Evolutionary conservation across 345 rosid species (phyloP).

Genomic region (Gossypium turneri): DNA sequence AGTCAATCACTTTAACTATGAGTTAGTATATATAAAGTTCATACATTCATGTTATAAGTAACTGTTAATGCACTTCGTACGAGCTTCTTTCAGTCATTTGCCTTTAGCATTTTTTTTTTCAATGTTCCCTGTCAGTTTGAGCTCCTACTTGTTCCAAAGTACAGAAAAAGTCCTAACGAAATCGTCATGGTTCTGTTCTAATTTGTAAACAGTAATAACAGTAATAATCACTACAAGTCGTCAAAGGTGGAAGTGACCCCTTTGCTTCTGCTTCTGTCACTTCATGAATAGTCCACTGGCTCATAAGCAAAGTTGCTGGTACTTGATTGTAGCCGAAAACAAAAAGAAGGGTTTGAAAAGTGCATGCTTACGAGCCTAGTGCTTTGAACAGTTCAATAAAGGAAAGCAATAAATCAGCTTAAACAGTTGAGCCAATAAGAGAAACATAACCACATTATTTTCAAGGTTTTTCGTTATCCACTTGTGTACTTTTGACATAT

Average conservation of each 20-base stretch:
- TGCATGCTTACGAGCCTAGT: neutral
- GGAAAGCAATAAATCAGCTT: neutral
- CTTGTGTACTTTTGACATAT: neutral
- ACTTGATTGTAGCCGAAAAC: neutral
- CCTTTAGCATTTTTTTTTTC: too few relatives aligned
- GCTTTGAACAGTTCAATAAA: neutral
- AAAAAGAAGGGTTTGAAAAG: neutral
- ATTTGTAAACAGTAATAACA: neutral
- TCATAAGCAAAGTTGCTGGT: neutral
- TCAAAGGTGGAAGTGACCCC: neutral
- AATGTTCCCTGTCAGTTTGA: too few relatives aligned
- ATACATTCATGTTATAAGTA: too few relatives aligned
- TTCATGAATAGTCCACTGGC: neutral
- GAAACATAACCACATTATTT: neutral
- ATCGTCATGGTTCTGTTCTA: neutral
- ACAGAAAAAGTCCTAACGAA: neutral
- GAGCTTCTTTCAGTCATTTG: neutral
- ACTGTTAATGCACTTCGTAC: too few relatives aligned
- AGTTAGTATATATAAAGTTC: too few relatives aligned
- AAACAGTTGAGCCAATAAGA: neutral
- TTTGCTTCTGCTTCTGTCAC: neutral
- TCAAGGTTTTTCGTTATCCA: neutral
- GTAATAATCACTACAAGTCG: neutral
- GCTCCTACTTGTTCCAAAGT: neutral
- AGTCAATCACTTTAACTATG: too few relatives aligned